These are phyloP conservation scores for Nothophytophthora sp. DNA, from an alignment of 352 stramenopile species.

Conservation along the genomic window DNA sequence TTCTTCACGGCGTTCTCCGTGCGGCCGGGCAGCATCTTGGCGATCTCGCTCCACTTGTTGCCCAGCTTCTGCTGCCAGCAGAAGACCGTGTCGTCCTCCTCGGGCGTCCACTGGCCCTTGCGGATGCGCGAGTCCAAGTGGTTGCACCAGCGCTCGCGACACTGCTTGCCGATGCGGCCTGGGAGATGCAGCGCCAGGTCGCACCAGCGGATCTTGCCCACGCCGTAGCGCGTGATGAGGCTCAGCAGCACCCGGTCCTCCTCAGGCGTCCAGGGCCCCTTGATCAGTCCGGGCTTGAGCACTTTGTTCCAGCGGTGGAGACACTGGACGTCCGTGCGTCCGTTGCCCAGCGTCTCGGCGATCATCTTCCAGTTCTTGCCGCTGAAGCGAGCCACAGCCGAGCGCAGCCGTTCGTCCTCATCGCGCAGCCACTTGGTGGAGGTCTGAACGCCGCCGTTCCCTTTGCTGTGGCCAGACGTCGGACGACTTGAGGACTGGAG, in stretches of 20 bases:
- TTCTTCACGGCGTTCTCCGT: slow-evolving; percentile 99
- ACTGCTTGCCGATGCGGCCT: slow-evolving; percentile 96
- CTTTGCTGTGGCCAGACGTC: slow-evolving; percentile 21
- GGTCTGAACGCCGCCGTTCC: slow-evolving; percentile 13
- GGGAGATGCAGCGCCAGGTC: slow-evolving; percentile 93
- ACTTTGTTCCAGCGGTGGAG: slow-evolving; percentile 97
- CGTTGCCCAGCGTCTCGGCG: slow-evolving; percentile 86
- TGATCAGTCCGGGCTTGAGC: slow-evolving; percentile 81
- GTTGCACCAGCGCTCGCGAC: slow-evolving; percentile 97
- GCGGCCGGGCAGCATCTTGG: slow-evolving; percentile 92
- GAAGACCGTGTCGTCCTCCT: slow-evolving; percentile 92
- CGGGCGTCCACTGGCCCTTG: slow-evolving; percentile 93
- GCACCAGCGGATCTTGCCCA: slow-evolving; percentile 88
- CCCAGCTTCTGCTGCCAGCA: slow-evolving; percentile 80
- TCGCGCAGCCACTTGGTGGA: slow-evolving; percentile 87
- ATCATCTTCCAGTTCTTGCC: slow-evolving; percentile 97
- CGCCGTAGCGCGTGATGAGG: slow-evolving; percentile 73
- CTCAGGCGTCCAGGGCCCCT: slow-evolving; percentile 61
- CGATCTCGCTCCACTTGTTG: slow-evolving; percentile 98
- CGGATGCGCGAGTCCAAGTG: slow-evolving; percentile 94
- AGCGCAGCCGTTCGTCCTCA: slow-evolving; percentile 89
- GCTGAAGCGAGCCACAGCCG: slow-evolving; percentile 89
- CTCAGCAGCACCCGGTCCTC: slow-evolving; percentile 67
- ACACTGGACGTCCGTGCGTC: slow-evolving; percentile 92
- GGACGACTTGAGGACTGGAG: too few relatives aligned